Base-by-base conservation (phyloP, 768 basidiomycete genomes). In the Podaxis sp. region DNA sequence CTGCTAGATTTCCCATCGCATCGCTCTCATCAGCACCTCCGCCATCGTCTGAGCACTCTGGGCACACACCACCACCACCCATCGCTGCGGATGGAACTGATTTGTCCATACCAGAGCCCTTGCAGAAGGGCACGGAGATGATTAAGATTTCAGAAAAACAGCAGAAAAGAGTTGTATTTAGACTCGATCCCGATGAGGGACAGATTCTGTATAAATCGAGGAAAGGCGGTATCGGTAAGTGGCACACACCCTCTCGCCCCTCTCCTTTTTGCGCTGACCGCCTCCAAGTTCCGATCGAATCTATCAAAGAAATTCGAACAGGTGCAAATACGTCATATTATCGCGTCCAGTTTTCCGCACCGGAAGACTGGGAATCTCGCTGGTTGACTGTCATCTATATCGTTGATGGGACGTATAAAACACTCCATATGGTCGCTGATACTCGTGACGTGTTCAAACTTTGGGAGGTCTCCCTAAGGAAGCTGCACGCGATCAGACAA, bases 341-440 rank as follows among this genome's bases (percentile, higher is more conserved):
- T 68, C 85, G 88, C 56, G 79, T 83, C 51, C 86, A 87, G 65
- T 88, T 89, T 74, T 82, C 84, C 67, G 77, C 86, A 42, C 76
- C 89, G 0, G 72, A 77, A 51, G 82, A 85, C 55, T 79, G 81
- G 60, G 87, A 90, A 65, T 76, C 82, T 40, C 80, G 87, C 18
- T 96, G 93, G 91, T 81, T 96, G 64, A 91, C 93, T 0, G 80
- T 97, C 72, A 85, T 94, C 63, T 94, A 95, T 67, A 84, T 90
- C 61, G 76, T 88, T 52, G 85, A 87, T 47, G 89, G 86, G 11
- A 78, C 77, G 23, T 93, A 91, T 79, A 95, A 95, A 76, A 90
- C 90, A 0, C 80, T 95, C 25, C 93, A 97, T 68, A 79, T 95
- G 62, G 81, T 95, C 57, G 89, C 94, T 2, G 80, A 86, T 2